Evolutionary conservation across 257 asterid species (phyloP).

Genomic region (Asclepias syriaca): DNA sequence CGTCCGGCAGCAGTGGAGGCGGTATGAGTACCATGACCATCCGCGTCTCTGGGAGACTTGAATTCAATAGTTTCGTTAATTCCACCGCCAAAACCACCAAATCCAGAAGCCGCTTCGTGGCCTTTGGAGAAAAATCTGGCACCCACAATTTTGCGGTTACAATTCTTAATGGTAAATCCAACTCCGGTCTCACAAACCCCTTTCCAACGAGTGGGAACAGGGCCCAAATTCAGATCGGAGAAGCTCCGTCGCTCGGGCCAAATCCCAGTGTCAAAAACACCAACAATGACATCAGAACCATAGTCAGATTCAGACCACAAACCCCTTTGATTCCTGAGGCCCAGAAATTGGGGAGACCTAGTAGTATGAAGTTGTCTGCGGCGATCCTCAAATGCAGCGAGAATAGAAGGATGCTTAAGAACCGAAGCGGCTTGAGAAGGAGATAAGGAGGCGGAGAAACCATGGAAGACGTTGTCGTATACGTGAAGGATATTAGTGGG

Average conservation of each 20-base stretch:
- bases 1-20: conserved; percentile 99
- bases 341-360: conserved; percentile 93
- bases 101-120: conserved; percentile 64
- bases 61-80: conserved; percentile 81
- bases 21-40: conserved; percentile 97
- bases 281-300: conserved; percentile 83
- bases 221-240: conserved; percentile 82
- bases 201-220: conserved; percentile 76
- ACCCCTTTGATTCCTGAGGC: conserved; percentile 81
- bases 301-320: conserved; percentile 92
- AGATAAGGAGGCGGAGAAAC: conserved; percentile 78
- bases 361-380: conserved; percentile 90
- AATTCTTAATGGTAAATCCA: conserved; percentile 38
- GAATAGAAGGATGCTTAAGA: conserved; percentile 63
- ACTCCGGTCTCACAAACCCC: conserved; percentile 67
- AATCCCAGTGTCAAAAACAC: conserved; percentile 83
- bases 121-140: conserved; percentile 86
- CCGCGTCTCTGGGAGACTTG: conserved; percentile 86
- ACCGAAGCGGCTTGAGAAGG: conserved; percentile 55
- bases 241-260: conserved; percentile 97
- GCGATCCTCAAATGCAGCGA: conserved; percentile 73
- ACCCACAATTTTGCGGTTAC: conserved; percentile 75
- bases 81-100: conserved; percentile 65
- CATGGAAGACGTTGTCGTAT: conserved; percentile 84
- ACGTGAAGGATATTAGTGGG: conserved; percentile 72